A percentile compares a stretch with the other conserved stretches of the same genome.
Evolutionary conservation across 441 rosid species (phyloP).

Genomic region (Corymbia calophylla): DNA sequence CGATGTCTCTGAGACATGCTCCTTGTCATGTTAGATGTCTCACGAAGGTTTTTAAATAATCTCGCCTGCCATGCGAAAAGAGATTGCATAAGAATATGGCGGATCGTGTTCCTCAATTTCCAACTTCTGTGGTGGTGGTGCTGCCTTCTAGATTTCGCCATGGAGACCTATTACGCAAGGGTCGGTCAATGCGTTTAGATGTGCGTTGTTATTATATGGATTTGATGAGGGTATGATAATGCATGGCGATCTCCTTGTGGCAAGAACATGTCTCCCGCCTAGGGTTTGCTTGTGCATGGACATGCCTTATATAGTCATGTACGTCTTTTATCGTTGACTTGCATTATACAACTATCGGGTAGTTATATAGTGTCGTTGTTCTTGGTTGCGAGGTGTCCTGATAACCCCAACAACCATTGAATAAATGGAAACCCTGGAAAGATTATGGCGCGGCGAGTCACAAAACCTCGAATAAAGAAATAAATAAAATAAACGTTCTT

Average conservation of each 20-base stretch:
- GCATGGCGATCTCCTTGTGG: slow-evolving; percentile 10
- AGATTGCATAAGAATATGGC: neutral
- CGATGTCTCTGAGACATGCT: slow-evolving; percentile 18
- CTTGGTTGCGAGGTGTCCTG: neutral
- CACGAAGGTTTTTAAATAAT: neutral
- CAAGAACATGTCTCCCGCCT: slow-evolving; percentile 33
- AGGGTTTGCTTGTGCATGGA: slow-evolving; percentile 29
- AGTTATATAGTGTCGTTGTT: neutral
- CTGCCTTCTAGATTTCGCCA: slow-evolving; percentile 12
- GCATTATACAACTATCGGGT: neutral
- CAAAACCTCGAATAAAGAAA: neutral
- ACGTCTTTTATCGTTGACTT: slow-evolving; percentile 19
- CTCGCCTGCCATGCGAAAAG: neutral
- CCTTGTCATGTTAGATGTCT: neutral
- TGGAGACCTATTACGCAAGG: neutral
- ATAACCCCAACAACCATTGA: neutral
- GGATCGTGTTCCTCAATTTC: slow-evolving; percentile 4
- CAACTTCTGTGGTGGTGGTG: slow-evolving; percentile 6
- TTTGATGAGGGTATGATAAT: slow-evolving; percentile 1
- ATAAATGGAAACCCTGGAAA: neutral
- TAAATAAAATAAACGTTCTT: neutral
- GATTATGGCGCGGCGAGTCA: neutral
- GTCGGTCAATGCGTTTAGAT: neutral
- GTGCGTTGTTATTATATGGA: neutral
- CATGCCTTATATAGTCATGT: slow-evolving; percentile 17